These are phyloP conservation scores for Poa annua DNA, from an alignment of 176 grass and related monocot genomes.

Conservation along the genomic window DNA sequence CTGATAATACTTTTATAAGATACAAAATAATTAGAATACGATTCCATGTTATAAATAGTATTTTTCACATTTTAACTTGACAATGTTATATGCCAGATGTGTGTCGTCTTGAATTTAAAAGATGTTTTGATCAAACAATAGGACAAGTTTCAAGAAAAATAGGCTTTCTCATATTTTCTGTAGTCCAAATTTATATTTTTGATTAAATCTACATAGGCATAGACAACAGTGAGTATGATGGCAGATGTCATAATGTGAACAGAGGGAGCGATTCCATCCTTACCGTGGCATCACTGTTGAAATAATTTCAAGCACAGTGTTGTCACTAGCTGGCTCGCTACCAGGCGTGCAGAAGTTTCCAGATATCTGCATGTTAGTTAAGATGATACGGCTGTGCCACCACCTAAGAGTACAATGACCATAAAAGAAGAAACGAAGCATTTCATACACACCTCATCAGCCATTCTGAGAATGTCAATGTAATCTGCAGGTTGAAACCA, in stretches of 20 bases:
- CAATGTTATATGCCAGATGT: neutral
- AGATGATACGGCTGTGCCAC: conserved; percentile 26
- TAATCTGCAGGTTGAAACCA: conserved; percentile 79
- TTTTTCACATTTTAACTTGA: neutral
- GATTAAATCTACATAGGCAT: conserved; percentile 11
- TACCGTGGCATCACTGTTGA: conserved; percentile 71
- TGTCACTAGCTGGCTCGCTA: conserved; percentile 36
- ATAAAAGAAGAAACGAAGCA: conserved; percentile 25
- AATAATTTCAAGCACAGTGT: conserved; percentile 54
- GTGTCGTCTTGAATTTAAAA: neutral
- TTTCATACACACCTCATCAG: conserved; percentile 64
- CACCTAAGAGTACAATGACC: conserved; percentile 23
- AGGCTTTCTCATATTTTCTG: neutral
- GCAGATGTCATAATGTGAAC: neutral
- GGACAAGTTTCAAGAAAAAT: neutral
- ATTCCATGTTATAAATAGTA: conserved; percentile 1
- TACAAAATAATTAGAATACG: conserved; percentile 1
- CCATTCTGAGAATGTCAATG: conserved; percentile 67
- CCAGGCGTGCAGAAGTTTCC: conserved; percentile 68
- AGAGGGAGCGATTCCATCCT: neutral
- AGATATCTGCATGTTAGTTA: conserved; percentile 57
- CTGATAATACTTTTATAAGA: neutral
- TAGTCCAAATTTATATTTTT: neutral
- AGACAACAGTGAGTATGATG: neutral
- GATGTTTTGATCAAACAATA: neutral